Base-by-base conservation (phyloP, 2,329 filamentous ascomycete genomes). In the Fusarium bactridioides region DNA sequence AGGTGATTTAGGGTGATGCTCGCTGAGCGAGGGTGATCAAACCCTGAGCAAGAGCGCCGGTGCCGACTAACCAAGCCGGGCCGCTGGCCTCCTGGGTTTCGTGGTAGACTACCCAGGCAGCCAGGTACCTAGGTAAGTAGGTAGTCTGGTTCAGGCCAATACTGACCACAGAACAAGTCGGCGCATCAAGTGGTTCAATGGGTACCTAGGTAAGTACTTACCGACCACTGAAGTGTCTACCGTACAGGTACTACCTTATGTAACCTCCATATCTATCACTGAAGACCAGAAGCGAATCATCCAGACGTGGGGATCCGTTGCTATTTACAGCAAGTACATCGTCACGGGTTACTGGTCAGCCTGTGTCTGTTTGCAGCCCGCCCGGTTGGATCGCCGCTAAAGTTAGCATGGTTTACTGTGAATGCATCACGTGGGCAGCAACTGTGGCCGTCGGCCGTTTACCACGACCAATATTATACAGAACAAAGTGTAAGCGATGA, bases 351-450 rank as follows among this genome's bases (percentile, higher is more conserved):
- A 25, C 47, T 50, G 47, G 21, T 31, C 27, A 25, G 23, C 16
- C 21, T 23, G 15, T 53, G 18, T 27, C n/a, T 57, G 40, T 47
- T 47, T 47, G 40, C 38, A 54, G 56, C 45, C 27, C 27, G 57
- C 57, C 27, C 45, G 31, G 27, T 54, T 54, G 43, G 31, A 31
- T 31, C 55, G 21, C 27, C 33, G 25, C 40, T 66, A 41, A 67
- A 61, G 23, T 43, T 58, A 48, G 41, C 25, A 51, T 29, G n/a
- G 27, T 23, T 40, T 37, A 58, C 58, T 44, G 15, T n/a, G 12
- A 40, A 59, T 21, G 13, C 38, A 58, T 67, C 64, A 67, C 64
- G 47, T 67, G 64, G 63, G 11, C 63, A 67, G 25, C 41, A 23
- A 31, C 48, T 43, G 35, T 25, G 27, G 38, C 41, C 27, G 25